These are phyloP conservation scores for Boletus pseudopeckii DNA, from an alignment of 768 basidiomycete genomes.

Conservation along the genomic window DNA sequence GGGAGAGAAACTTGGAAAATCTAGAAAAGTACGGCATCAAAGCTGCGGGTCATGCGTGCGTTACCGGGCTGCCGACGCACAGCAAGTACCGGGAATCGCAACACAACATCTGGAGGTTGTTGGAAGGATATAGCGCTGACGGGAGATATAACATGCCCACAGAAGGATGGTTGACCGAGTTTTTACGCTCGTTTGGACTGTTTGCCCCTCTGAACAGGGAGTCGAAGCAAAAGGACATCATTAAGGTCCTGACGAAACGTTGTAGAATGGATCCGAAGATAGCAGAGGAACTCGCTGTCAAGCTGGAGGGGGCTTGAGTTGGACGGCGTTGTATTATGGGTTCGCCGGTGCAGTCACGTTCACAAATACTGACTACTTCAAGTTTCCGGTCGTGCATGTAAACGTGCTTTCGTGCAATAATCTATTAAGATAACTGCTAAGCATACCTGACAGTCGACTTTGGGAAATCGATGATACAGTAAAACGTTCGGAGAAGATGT, in stretches of 20 bases:
- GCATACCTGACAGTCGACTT: too few species aligned
- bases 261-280: constrained; percentile 21
- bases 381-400: constrained; percentile 4
- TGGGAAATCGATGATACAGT: too few species aligned
- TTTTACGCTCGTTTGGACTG: constrained; percentile 25
- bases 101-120: constrained; percentile 13
- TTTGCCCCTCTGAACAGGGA: constrained; percentile 22
- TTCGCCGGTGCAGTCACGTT: background rate
- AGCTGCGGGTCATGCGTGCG: constrained; percentile 33
- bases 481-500: background rate
- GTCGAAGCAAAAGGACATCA: constrained; percentile 20
- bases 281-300: constrained; percentile 21
- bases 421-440: background rate
- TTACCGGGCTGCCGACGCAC: constrained; percentile 31
- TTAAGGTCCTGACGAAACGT: constrained; percentile 29
- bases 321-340: background rate
- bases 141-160: constrained; percentile 27
- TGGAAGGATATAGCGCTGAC: constrained; percentile 10
- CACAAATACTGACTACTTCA: background rate
- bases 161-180: constrained; percentile 22
- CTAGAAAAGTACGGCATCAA: constrained; percentile 27
- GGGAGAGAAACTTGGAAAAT: constrained; percentile 25
- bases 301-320: constrained; percentile 8
- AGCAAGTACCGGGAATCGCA: constrained; percentile 27
- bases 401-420: background rate